These are phyloP conservation scores for Silene vulgaris DNA, from an alignment of 179 eudicot genomes.

Conservation along the genomic window DNA sequence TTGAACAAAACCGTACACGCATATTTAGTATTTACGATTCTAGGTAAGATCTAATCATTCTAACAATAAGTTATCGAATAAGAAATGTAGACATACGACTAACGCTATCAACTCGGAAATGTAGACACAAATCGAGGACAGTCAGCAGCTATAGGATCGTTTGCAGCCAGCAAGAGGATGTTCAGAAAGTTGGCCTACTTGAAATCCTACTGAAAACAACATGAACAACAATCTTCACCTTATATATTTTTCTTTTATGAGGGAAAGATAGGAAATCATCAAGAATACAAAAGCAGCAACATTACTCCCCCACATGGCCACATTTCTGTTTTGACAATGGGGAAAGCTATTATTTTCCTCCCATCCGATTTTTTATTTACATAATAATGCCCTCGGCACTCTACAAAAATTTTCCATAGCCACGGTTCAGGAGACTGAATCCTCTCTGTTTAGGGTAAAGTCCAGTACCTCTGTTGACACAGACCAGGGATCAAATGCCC, in stretches of 20 bases:
- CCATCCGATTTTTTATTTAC: constrained; percentile 32
- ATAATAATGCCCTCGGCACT: constrained; percentile 34
- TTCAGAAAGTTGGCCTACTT: not conserved
- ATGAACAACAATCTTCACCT: not conserved
- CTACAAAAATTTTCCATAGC: constrained; percentile 38
- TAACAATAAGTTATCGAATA: no score
- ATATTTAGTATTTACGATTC: no score
- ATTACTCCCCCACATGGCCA: not conserved
- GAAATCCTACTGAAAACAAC: not conserved
- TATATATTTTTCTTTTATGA: not conserved
- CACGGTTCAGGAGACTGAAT: constrained; percentile 11
- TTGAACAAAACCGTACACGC: no score
- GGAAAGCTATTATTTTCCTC: not conserved
- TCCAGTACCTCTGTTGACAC: not conserved
- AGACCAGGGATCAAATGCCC: not conserved
- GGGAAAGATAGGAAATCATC: not conserved
- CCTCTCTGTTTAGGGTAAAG: not conserved
- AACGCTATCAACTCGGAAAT: no score
- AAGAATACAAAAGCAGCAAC: not conserved
- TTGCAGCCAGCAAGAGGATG: not conserved
- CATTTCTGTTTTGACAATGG: not conserved
- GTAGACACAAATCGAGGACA: not conserved
- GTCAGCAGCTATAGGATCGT: no score
- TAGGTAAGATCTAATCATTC: no score
- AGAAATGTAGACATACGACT: no score